Conservation (phyloP, 2,329 filamentous ascomycete genomes). For the Pseudogymnoascus sp. region DNA sequence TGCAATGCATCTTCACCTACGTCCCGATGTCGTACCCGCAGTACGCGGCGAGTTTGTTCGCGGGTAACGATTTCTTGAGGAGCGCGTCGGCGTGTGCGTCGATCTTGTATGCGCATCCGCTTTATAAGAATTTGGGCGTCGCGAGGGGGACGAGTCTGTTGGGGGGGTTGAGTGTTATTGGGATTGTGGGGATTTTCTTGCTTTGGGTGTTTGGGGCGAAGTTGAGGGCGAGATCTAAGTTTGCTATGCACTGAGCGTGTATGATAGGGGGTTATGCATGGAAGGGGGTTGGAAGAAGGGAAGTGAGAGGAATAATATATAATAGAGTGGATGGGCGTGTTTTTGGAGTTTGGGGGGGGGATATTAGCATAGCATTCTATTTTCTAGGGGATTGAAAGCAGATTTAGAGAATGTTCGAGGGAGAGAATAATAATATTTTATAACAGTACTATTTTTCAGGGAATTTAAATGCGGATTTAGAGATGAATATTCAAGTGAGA, state of each 20-base stretch:
- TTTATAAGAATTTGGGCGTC: conserved; percentile 54
- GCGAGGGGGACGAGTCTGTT: conserved; percentile 50
- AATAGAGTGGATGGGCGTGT: not conserved
- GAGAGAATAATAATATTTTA: not conserved
- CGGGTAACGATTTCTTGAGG: conserved; percentile 53
- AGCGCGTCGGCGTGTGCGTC: conserved; percentile 52
- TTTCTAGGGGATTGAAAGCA: not conserved
- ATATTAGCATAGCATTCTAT: not conserved
- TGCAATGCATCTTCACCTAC: conserved; percentile 56
- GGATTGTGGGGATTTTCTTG: conserved; percentile 48
- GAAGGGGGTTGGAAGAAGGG: no score
- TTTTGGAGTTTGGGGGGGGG: not conserved
- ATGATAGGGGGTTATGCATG: not conserved
- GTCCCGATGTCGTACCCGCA: conserved; percentile 48
- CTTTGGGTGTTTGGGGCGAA: conserved; percentile 22
- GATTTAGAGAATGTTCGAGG: not conserved
- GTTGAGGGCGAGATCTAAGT: conserved; percentile 24
- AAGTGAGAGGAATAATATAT: not conserved
- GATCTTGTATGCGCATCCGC: conserved; percentile 52
- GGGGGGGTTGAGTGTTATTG: conserved; percentile 46
- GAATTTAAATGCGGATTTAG: no score
- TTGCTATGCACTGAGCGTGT: conserved; percentile 18
- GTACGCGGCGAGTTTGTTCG: conserved; percentile 53
- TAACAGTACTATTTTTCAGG: no score
- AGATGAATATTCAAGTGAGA: no score